Percentiles rank a stretch among this genome's conserved stretches.
Evolutionary conservation across 495 filamentous ascomycete genomes (phyloP).

Genomic region (Xylaria curta): DNA sequence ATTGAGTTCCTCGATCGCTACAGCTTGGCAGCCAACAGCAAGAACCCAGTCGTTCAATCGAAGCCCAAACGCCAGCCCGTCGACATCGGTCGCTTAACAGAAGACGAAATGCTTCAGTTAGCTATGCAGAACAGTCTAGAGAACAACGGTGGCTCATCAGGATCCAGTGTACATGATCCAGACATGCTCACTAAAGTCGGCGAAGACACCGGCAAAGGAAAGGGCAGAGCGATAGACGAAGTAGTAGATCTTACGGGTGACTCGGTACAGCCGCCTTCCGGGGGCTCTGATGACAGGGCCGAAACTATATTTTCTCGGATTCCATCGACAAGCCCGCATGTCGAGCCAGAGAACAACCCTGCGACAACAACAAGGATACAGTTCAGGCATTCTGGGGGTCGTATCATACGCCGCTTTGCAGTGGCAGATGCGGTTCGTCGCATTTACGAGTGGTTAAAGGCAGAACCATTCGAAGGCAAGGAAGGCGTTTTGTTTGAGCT

Average conservation of each 20-base stretch:
- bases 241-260: conserved; percentile 29
- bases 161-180: conserved; percentile 66
- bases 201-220: conserved; percentile 66
- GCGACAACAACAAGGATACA: conserved; percentile 82
- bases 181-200: conserved; percentile 77
- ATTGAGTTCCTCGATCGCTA: conserved; percentile 97
- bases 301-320: conserved; percentile 69
- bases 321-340: conserved; percentile 72
- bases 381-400: conserved; percentile 80
- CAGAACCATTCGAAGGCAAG: conserved; percentile 77
- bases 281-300: conserved; percentile 23
- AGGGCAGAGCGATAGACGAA: conserved; percentile 60
- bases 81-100: conserved; percentile 86
- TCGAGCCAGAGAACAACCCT: conserved; percentile 73
- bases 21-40: conserved; percentile 82
- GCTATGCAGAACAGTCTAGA: conserved; percentile 86
- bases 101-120: conserved; percentile 95
- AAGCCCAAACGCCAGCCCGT: conserved; percentile 75
- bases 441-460: conserved; percentile 97
- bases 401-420: conserved; percentile 81
- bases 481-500: conserved; percentile 82
- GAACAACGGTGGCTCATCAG: conserved; percentile 39
- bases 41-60: conserved; percentile 87
- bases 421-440: conserved; percentile 79
- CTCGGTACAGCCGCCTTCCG: conserved; percentile 20